Base-by-base conservation (phyloP, 768 basidiomycete species). In the Ramaria rubella region DNA sequence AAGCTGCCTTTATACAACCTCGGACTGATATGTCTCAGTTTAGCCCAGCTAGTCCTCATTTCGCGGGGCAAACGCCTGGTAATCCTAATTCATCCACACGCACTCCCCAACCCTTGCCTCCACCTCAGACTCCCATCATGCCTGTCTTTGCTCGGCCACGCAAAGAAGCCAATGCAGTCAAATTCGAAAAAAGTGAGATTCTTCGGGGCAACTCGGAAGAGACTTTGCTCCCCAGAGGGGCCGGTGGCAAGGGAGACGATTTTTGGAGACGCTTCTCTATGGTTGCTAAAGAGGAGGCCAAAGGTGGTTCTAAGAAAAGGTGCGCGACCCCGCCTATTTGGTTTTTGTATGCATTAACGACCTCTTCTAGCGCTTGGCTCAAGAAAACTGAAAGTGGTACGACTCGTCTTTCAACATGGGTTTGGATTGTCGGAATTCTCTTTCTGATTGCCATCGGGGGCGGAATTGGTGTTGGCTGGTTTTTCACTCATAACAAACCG, bases 211-310 rank as follows among this genome's bases (percentile, higher is more conserved):
- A 82, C 49, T 74, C 74, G 1, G 89, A 91, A 67, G 86, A 84
- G 40, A 80, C 82, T 1, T 65, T 87, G 2, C 67, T 90, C 7
- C 84, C 87, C 1, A 74, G 74, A 38, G 78, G 86, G 44, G 36
- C 17, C 19, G 86, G 87, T 2, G 81, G 87, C 66, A 81, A 77
- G 49, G 87, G 87, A 0, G 88, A 91, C 63, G 86, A 90, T 63
- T 91, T 92, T 70, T 92, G 90, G 90, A 76, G 86, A 58, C 77
- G 90, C 36, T 92, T 91, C 70, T 87, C 85, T 59, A 89, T 90
- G 75, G 82, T 91, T 59, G 88, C 82, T 8, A 87, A 81, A 65
- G 82, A 83, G 58, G 82, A 86, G 61, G 73, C 72, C 56, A 64
- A 63, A 55, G 76, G 73, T 59, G 67, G 9, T 64, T 75, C 64